phyloP scores from a whole-genome alignment of 129 eudicot species.

The Flaveria brownii region DNA sequence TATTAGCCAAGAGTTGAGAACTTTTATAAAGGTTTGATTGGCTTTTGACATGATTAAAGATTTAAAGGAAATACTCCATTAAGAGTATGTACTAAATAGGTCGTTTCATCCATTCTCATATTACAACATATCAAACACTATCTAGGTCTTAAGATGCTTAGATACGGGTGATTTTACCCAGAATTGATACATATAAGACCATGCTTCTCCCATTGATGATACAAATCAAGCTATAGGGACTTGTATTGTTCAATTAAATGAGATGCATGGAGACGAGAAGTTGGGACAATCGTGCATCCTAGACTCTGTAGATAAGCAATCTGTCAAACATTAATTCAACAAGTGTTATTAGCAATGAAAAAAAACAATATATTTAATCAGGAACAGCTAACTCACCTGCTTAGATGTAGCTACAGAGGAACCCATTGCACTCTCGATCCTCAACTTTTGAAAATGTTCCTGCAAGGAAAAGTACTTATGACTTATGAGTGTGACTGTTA shows the following conservation, averaged over 20 bases:
- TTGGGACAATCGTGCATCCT: conserved; percentile 87
- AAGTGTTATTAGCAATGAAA: not conserved
- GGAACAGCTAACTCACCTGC: conserved; percentile 51
- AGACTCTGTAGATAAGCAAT: conserved; percentile 67
- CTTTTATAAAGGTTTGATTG: too few relatives aligned
- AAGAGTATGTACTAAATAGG: not conserved
- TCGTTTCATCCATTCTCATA: not conserved
- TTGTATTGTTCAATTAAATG: conserved; percentile 89
- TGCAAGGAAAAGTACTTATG: conserved; percentile 23
- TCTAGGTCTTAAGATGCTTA: conserved; percentile 12
- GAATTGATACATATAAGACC: conserved; percentile 1
- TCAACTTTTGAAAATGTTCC: conserved; percentile 89
- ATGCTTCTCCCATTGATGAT: conserved; percentile 4
- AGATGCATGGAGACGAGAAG: conserved; percentile 94
- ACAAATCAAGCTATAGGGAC: conserved; percentile 49
- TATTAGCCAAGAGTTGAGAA: too few relatives aligned
- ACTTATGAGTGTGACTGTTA: not conserved
- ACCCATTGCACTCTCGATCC: conserved; percentile 89
- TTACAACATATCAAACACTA: not conserved
- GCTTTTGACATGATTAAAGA: too few relatives aligned
- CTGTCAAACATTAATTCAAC: conserved; percentile 38
- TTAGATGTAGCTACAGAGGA: conserved; percentile 83
- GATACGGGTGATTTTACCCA: not conserved
- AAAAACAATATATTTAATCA: not conserved
- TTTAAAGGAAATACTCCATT: too few relatives aligned